These are phyloP conservation scores for Closterium sp. DNA, from an alignment of 139 green algal genomes.

Conservation along the genomic window DNA sequence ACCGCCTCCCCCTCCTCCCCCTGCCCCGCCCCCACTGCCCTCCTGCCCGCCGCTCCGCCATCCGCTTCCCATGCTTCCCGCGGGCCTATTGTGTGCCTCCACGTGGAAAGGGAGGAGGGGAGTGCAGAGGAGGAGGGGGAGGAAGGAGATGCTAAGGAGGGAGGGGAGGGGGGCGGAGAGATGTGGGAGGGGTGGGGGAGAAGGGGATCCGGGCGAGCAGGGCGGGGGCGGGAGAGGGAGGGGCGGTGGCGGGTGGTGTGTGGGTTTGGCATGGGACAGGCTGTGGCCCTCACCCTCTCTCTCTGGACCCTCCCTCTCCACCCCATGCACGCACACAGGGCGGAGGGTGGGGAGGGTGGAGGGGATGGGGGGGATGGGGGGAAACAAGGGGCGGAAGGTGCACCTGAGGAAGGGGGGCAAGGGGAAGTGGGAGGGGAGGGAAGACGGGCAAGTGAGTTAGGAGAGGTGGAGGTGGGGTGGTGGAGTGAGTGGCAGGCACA, in stretches of 20 bases:
- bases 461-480: not conserved
- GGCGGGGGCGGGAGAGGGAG: not conserved
- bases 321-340: not conserved
- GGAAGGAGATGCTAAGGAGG: not conserved
- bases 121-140: not conserved
- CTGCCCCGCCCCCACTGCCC: too few species aligned
- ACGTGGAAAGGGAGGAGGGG: not conserved
- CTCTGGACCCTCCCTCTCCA: too few species aligned
- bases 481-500: conserved; percentile 13
- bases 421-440: not conserved
- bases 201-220: not conserved
- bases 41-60: too few species aligned
- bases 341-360: not conserved
- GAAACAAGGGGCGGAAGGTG: not conserved
- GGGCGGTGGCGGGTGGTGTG: conserved; percentile 6
- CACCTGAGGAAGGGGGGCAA: not conserved
- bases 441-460: not conserved
- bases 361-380: not conserved
- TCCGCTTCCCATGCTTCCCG: too few species aligned
- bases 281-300: not conserved
- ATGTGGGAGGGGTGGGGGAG: not conserved
- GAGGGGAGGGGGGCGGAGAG: not conserved
- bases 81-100: not conserved
- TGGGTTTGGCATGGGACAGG: conserved; percentile 22
- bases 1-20: too few species aligned